Percentiles rank a stretch among this genome's conserved stretches.
Evolutionary conservation across 805 yeast species (phyloP).

Genomic region (Scheffersomyces spartinae): DNA sequence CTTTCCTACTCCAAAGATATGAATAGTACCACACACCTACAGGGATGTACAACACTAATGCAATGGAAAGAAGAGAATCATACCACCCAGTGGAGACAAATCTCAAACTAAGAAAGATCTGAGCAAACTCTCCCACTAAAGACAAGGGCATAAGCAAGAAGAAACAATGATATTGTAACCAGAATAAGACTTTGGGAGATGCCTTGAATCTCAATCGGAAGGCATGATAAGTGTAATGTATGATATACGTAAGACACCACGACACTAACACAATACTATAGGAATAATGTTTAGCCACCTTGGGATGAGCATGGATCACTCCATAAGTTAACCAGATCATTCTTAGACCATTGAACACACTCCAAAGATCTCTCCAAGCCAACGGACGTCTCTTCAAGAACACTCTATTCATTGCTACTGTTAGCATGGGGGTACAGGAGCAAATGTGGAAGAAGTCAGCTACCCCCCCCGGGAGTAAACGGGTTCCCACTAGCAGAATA

Average conservation of each 20-base stretch:
- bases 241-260: conserved; percentile 23
- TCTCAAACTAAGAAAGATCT: conserved; percentile 23
- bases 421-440: conserved; percentile 21
- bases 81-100: no score
- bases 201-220: conserved; percentile 23
- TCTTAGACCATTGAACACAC: conserved; percentile 15
- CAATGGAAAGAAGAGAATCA: no score
- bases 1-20: no score
- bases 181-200: conserved; percentile 22
- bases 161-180: conserved; percentile 24
- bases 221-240: conserved; percentile 23
- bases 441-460: conserved; percentile 48
- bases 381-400: conserved; percentile 1
- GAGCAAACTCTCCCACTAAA: conserved; percentile 20
- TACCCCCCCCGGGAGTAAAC: conserved; percentile 59
- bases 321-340: conserved; percentile 30
- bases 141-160: conserved; percentile 24
- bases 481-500: conserved; percentile 53
- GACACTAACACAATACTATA: conserved; percentile 25
- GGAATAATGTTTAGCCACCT: conserved; percentile 28
- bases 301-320: conserved; percentile 30
- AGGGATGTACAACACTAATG: no score
- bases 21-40: no score
- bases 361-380: conserved; percentile 13
- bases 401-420: conserved; percentile 5